Evolutionary conservation across 176 grass and related monocot species (phyloP).

Genomic region (Avena insularis): DNA sequence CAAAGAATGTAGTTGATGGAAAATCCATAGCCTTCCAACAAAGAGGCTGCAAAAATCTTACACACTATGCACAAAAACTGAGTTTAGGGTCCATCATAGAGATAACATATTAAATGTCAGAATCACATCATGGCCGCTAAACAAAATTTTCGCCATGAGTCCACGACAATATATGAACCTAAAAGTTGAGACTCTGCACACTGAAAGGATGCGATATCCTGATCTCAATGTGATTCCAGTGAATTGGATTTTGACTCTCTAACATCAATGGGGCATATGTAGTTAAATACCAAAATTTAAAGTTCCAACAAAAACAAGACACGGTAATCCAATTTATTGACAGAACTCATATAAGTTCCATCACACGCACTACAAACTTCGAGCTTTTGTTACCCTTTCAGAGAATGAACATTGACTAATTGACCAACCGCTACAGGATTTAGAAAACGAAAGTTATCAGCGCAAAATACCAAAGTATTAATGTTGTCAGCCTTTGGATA

Average conservation of each 20-base stretch:
- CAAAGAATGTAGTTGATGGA: background rate
- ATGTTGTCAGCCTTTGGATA: constrained; percentile 1
- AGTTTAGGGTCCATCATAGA: constrained; percentile 20
- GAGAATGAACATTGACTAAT: background rate
- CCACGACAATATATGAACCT: background rate
- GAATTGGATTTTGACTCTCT: constrained; percentile 20
- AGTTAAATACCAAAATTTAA: constrained; percentile 11
- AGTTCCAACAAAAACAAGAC: background rate
- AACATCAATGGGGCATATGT: constrained; percentile 20
- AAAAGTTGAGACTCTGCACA: background rate
- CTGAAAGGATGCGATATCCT: background rate
- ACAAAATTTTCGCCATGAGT: background rate
- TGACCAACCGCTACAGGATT: background rate
- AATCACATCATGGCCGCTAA: background rate
- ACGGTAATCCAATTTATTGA: constrained; percentile 2
- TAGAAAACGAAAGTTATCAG: background rate
- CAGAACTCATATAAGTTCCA: constrained; percentile 1
- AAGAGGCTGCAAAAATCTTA: background rate
- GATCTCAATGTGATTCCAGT: background rate
- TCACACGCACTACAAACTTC: constrained; percentile 11
- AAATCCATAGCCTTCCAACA: background rate
- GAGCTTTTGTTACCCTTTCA: background rate
- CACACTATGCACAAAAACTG: constrained; percentile 18
- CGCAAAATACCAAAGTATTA: background rate
- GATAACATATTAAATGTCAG: background rate